Conservation (phyloP, 768 basidiomycete species). For the Antrodiella citrinella region DNA sequence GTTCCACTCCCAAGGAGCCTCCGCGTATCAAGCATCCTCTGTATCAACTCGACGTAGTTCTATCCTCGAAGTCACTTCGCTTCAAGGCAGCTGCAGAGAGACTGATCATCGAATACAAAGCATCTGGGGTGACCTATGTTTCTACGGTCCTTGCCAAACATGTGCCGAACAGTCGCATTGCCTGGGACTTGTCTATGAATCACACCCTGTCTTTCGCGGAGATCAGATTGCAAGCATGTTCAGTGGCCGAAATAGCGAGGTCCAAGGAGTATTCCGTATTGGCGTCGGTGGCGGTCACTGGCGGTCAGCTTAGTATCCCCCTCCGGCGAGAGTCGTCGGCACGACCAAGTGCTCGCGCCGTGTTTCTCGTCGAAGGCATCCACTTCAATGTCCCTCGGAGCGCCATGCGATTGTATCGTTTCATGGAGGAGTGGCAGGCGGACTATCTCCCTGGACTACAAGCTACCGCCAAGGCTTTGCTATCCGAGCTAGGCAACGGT, state of each 20-base stretch:
- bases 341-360: slow-evolving; percentile 32
- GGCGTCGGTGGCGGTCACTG: slow-evolving; percentile 47
- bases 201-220: slow-evolving; percentile 41
- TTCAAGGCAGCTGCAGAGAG: slow-evolving; percentile 67
- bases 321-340: slow-evolving; percentile 37
- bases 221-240: slow-evolving; percentile 51
- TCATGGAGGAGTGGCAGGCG: slow-evolving; percentile 74
- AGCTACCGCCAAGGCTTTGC: slow-evolving; percentile 51
- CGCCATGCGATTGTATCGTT: slow-evolving; percentile 69
- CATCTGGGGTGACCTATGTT: slow-evolving; percentile 30
- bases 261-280: slow-evolving; percentile 45
- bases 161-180: slow-evolving; percentile 12
- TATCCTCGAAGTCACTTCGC: slow-evolving; percentile 35
- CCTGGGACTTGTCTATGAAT: slow-evolving; percentile 35
- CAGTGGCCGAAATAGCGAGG: slow-evolving; percentile 32
- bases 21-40: slow-evolving; percentile 5
- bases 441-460: slow-evolving; percentile 75
- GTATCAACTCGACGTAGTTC: slow-evolving; percentile 29
- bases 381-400: slow-evolving; percentile 68
- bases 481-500: slow-evolving; percentile 51
- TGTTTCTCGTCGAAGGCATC: slow-evolving; percentile 37
- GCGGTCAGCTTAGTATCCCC: slow-evolving; percentile 38
- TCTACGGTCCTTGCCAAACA: slow-evolving; percentile 26
- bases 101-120: slow-evolving; percentile 53
- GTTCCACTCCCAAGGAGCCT: not conserved